Evolutionary conservation across 176 grass and related monocot species (phyloP).

Genomic region (Cenchrus purpureus): DNA sequence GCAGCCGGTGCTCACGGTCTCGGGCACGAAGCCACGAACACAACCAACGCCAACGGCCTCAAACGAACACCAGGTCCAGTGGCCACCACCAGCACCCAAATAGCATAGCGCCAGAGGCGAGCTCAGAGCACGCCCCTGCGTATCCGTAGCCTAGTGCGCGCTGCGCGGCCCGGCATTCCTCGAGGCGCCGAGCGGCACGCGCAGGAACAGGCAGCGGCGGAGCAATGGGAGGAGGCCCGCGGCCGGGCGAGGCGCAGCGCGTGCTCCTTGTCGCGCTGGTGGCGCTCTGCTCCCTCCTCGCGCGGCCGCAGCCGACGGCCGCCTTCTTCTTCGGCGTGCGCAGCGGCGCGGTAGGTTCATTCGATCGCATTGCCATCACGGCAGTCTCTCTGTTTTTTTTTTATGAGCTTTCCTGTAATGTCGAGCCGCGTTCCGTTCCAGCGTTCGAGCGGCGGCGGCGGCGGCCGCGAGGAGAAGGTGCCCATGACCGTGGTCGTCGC

Average conservation of each 20-base stretch:
- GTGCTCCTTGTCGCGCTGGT: constrained; percentile 15
- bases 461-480: constrained; percentile 54
- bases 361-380: neutral
- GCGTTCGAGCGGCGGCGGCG: constrained; percentile 25
- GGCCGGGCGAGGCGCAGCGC: neutral
- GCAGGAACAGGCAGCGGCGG: neutral
- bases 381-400: neutral
- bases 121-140: neutral
- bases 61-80: neutral
- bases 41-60: constrained; percentile 17
- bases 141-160: too few species aligned
- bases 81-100: neutral
- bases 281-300: constrained; percentile 45
- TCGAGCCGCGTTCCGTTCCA: neutral
- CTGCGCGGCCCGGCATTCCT: too few species aligned
- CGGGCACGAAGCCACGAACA: too few species aligned
- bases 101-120: neutral
- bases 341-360: constrained; percentile 20
- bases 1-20: too few species aligned
- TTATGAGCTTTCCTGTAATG: neutral
- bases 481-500: constrained; percentile 49
- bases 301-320: constrained; percentile 22
- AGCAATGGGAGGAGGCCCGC: neutral
- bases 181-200: neutral
- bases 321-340: constrained; percentile 39